Evolutionary conservation across 192 early-diverging fungal genomes (phyloP), one percentile per base, ranked within the genome.

Genomic region (Coemansia aciculifera): DNA sequence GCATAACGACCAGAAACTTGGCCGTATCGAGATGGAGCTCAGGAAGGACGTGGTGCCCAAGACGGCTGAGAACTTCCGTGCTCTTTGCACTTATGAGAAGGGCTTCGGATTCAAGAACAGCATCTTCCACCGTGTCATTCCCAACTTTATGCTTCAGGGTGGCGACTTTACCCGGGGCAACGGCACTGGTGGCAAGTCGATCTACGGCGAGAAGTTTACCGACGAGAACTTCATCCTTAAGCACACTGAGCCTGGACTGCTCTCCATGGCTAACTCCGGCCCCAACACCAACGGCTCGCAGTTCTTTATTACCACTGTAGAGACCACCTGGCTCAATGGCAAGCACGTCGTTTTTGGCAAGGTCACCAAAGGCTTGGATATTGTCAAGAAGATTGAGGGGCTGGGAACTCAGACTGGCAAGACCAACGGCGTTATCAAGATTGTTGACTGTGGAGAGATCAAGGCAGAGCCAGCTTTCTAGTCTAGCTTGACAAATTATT

Each of bases 41-140:
- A 89, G 88, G 36, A 89, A 97, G 66, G 87, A 89, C 24, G 90
- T 91, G n/a, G 90, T 91, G n/a, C 97, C 97, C 75, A 91, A 90
- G 86, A 97, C 95, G 15, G 91, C 91, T 32, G 93, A 99, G 85
- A 99, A 99, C 90, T 99, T 99, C 86, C 87, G 90, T 44, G 85
- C 86, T 38, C 84, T 93, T 42, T 71, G 78, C 66, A 74, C 75
- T 9, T 85, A 86, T 43, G 70, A 80, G 56, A 70, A 82, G 44
- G 83, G 83, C 19, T 63, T 66, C 24, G 71, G 77, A 31, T 94
- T 87, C 85, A 88, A 88, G 75, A 90, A 87, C 59, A 85, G 85
- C 49, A 82, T 72, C n/a, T 98, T 97, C 87, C 96, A 98, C 77
- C 91, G 95, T 49, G 81, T 94, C 8, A 94, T 94, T 70, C 88